Percentiles rank a stretch among this genome's conserved stretches.
Conservation (phyloP, 768 basidiomycete species). For the Kwoniella sp. region DNA sequence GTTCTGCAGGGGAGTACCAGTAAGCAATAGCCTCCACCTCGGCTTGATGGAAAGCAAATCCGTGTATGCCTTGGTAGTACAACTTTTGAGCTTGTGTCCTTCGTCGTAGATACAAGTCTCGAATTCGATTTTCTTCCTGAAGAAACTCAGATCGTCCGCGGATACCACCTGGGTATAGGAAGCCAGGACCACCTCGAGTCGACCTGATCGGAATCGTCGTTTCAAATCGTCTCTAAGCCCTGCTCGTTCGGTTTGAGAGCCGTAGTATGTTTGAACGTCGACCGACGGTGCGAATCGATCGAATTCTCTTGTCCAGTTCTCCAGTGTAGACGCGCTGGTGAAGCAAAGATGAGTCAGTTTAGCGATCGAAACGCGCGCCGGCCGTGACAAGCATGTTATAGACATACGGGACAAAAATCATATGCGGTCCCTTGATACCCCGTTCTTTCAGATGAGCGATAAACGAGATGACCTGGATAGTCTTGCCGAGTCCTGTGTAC, state of each 20-base stretch:
- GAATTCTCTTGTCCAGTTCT: slow-evolving; percentile 99
- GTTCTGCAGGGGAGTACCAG: slow-evolving; percentile 86
- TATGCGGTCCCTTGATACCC: slow-evolving; percentile 79
- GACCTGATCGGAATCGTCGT: slow-evolving; percentile 64
- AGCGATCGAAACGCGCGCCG: neutral
- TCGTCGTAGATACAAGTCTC: slow-evolving; percentile 94
- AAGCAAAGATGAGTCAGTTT: neutral
- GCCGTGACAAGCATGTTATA: neutral
- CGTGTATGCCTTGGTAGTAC: slow-evolving; percentile 94
- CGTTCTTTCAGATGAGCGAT: slow-evolving; percentile 82
- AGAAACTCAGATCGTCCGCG: slow-evolving; percentile 84
- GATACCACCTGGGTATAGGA: slow-evolving; percentile 94
- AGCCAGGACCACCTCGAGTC: slow-evolving; percentile 90
- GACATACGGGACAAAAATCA: slow-evolving; percentile 91
- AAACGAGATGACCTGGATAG: slow-evolving; percentile 97
- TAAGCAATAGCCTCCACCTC: slow-evolving; percentile 86
- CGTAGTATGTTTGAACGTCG: slow-evolving; percentile 88
- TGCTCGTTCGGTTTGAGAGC: slow-evolving; percentile 81
- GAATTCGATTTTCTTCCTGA: slow-evolving; percentile 80
- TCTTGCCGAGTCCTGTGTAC: slow-evolving; percentile 86
- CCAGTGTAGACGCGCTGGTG: slow-evolving; percentile 84
- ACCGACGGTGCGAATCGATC: slow-evolving; percentile 84
- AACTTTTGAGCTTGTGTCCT: slow-evolving; percentile 96
- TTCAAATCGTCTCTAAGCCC: slow-evolving; percentile 71
- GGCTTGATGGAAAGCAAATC: slow-evolving; percentile 81